Base-by-base conservation (phyloP, 1,284 basidiomycete species). In the Takashimella tepidaria region DNA sequence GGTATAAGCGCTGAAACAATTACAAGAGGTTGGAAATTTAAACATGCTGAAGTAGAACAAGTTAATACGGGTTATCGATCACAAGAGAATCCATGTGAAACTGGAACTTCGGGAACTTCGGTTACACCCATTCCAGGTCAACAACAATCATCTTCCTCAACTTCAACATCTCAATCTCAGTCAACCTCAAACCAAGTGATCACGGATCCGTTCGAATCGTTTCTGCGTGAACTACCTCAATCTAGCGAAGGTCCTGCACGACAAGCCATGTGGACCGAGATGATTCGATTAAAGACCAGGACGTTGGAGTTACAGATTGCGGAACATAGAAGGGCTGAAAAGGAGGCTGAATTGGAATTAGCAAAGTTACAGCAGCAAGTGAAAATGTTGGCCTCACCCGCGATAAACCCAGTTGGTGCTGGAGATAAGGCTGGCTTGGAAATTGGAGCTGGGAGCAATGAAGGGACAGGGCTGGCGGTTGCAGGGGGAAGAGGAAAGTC, bases 281-380 rank as follows among this genome's bases (percentile, higher is more conserved):
- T 71, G 8, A 68, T 74, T 41, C 57, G 57, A 43, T 55, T 73
- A 41, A 68, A 71, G 51, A 69, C 66, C 10, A 59, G 57, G 41
- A 51, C 61, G n/a, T 53, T 76, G 22, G 72, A 76, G 59, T 57
- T 73, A 20, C 68, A 73, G 57, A 76, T 76, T 22, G 73, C 70
- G 8, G 63, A 72, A 48, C 70, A 72, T 22, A 62, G 64, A 43
- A 54, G 63, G 40, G 68, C 65, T 42, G 72, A 73, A 53, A 62
- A 60, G 31, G 68, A 72, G 45, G 72, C 72, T 2, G 71, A 73
- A 48, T 46, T 70, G 47, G 72, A 72, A 42, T 57, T 75, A 21
- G 45, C 56, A 26, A 62, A 61, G n/a, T 54, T 72, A 25, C 68
- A 58, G 40, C 46, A 54, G 51, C 31, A 37, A 37, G 31, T 16